These are phyloP conservation scores for Tetrastigma voinierianum DNA, from an alignment of 164 flowering plant species.

Conservation along the genomic window DNA sequence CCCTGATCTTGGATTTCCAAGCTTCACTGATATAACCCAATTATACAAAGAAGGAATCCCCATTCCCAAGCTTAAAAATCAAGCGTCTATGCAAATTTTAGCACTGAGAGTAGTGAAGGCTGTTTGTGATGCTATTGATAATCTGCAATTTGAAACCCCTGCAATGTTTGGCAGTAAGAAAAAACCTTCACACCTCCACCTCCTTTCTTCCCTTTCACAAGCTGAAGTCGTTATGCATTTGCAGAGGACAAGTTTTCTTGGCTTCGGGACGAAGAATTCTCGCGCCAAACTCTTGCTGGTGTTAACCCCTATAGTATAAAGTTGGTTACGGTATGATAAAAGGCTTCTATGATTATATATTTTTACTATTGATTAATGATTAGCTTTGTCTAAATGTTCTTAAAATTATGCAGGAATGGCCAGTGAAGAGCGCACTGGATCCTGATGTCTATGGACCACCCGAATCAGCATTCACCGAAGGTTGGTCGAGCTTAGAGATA, in stretches of 20 bases:
- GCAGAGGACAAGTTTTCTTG: conserved; percentile 29
- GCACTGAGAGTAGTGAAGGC: too few species aligned
- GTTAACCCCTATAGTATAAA: conserved; percentile 23
- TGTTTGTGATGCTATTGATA: too few species aligned
- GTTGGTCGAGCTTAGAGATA: conserved; percentile 28
- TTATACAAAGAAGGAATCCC: not conserved
- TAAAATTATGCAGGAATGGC: conserved; percentile 44
- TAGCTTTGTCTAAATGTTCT: too few species aligned
- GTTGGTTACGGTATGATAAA: conserved; percentile 21
- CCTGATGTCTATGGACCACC: conserved; percentile 41
- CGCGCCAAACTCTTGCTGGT: conserved; percentile 34
- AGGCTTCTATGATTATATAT: not conserved
- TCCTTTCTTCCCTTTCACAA: too few species aligned
- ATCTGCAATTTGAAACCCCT: conserved; percentile 14
- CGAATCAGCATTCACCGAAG: conserved; percentile 40
- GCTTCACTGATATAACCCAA: too few species aligned
- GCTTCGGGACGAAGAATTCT: conserved; percentile 34
- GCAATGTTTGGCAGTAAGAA: not conserved
- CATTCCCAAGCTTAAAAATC: too few species aligned
- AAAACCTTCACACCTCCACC: too few species aligned
- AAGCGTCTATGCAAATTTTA: too few species aligned
- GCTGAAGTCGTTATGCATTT: not conserved
- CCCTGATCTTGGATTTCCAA: too few species aligned
- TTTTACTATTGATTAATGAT: too few species aligned
- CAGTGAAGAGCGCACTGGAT: conserved; percentile 49